Evolutionary conservation across 1,139 yeast genomes (phyloP).

Genomic region (Scheffersomyces cryptocercus): DNA sequence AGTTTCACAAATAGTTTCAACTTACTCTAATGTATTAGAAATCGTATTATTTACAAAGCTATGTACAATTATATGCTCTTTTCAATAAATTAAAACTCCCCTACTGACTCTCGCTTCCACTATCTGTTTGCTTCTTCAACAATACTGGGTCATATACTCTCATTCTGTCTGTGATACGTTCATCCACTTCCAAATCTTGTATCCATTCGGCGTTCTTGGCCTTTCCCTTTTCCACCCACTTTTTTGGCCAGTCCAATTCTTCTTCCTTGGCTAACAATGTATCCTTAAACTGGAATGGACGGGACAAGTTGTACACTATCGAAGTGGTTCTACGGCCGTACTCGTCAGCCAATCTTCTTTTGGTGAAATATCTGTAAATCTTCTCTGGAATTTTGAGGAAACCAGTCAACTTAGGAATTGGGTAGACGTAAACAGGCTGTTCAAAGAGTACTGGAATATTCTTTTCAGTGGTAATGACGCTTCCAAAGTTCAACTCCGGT

Average conservation of each 20-base stretch:
- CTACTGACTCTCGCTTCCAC: neutral
- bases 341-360: conserved; percentile 69
- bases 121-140: neutral
- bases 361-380: conserved; percentile 75
- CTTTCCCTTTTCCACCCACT: conserved; percentile 75
- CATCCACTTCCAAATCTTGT: conserved; percentile 70
- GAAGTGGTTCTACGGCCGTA: conserved; percentile 63
- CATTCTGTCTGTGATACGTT: conserved; percentile 58
- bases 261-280: conserved; percentile 61
- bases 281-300: conserved; percentile 62
- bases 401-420: conserved; percentile 77
- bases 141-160: conserved; percentile 46
- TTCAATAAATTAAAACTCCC: neutral
- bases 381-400: conserved; percentile 75
- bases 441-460: conserved; percentile 62
- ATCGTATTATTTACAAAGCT: neutral
- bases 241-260: conserved; percentile 87
- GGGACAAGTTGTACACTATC: conserved; percentile 54
- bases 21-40: too few species aligned
- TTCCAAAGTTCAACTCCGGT: conserved; percentile 51
- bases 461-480: conserved; percentile 28
- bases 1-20: neutral
- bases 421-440: conserved; percentile 74
- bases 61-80: conserved; percentile 1
- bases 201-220: conserved; percentile 87